Conservation (phyloP, 805 yeast genomes). For the Monosporozyma solicola region DNA sequence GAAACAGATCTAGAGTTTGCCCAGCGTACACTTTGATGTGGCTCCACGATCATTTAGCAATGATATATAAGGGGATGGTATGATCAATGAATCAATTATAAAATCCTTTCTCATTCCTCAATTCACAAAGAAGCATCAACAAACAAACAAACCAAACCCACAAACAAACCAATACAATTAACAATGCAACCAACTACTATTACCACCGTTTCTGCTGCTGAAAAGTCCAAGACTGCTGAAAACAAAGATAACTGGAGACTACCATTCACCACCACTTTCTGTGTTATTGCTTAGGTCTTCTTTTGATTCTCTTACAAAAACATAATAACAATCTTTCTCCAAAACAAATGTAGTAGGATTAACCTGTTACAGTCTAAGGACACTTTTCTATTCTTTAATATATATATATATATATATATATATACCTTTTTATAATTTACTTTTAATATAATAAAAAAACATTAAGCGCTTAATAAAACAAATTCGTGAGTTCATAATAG, state of each 20-base stretch:
- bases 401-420: too few species aligned
- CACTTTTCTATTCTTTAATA: too few species aligned
- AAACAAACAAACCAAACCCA: neutral
- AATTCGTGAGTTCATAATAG: too few species aligned
- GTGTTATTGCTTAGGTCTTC: constrained; percentile 18
- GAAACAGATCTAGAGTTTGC: neutral
- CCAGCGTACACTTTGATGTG: neutral
- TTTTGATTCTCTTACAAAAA: too few species aligned
- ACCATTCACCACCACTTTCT: constrained; percentile 9
- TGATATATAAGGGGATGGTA: neutral
- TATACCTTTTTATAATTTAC: too few species aligned
- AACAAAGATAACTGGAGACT: constrained; percentile 20
- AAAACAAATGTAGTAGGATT: too few species aligned
- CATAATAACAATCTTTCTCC: too few species aligned
- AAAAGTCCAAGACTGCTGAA: constrained; percentile 18
- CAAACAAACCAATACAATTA: constrained; percentile 1
- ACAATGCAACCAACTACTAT: constrained; percentile 22
- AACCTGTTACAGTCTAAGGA: too few species aligned
- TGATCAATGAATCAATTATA: neutral
- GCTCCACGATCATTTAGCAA: neutral
- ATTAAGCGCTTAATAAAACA: too few species aligned
- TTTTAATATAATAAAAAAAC: too few species aligned
- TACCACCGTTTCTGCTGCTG: constrained; percentile 16
- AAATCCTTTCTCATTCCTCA: neutral
- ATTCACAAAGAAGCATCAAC: neutral